Conservation (phyloP, 306 rosid species). For the Mimosa bimucronata region DNA sequence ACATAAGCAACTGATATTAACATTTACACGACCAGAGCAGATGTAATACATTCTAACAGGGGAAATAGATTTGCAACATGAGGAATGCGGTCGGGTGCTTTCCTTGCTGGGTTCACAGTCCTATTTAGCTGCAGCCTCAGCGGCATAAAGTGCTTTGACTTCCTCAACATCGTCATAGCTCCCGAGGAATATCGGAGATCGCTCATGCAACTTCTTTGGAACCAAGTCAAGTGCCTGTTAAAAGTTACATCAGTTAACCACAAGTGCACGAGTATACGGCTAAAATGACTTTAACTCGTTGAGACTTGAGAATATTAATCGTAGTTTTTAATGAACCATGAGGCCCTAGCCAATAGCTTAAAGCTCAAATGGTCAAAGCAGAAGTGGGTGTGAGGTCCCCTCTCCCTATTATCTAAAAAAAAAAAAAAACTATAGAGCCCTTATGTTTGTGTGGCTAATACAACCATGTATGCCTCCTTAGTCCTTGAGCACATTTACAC, state of each 20-base stretch:
- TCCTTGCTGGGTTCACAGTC: neutral
- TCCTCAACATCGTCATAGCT: slow-evolving; percentile 88
- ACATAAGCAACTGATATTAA: slow-evolving; percentile 3
- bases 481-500: neutral
- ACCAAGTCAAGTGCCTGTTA: slow-evolving; percentile 83
- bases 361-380: no score
- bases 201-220: slow-evolving; percentile 70
- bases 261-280: no score
- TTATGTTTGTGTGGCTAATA: neutral
- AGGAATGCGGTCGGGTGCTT: neutral
- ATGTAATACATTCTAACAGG: slow-evolving; percentile 14
- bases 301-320: no score
- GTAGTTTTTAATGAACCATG: neutral
- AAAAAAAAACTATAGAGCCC: no score
- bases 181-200: slow-evolving; percentile 83
- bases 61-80: slow-evolving; percentile 9
- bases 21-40: slow-evolving; percentile 29
- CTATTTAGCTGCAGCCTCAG: neutral
- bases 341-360: neutral
- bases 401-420: no score
- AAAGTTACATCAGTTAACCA: neutral
- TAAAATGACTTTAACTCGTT: neutral
- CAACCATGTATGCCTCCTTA: neutral
- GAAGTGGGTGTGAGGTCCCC: no score
- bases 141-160: slow-evolving; percentile 69